Evolutionary conservation across 768 basidiomycete species (phyloP).

Genomic region (Russula emetica): DNA sequence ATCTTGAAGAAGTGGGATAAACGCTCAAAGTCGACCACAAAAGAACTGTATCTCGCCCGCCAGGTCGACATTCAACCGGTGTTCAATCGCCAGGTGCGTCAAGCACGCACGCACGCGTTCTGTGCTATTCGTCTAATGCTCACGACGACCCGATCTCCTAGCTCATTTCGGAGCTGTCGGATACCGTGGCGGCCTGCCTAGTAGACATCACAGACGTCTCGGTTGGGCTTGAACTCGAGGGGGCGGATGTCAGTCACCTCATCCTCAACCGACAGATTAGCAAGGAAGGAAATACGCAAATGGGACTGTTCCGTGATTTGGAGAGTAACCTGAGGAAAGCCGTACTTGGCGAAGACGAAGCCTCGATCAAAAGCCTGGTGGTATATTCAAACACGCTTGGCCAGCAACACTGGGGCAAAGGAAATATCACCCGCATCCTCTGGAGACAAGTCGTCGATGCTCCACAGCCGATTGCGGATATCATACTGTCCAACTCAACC

Average conservation of each 20-base stretch:
- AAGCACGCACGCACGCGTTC: neutral
- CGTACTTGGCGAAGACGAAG: conserved; percentile 55
- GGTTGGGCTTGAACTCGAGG: conserved; percentile 73
- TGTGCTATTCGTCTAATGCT: neutral
- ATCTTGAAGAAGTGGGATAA: conserved; percentile 99
- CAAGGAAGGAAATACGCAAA: conserved; percentile 53
- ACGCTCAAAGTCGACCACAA: conserved; percentile 89
- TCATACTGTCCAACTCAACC: conserved; percentile 64
- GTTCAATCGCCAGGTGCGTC: conserved; percentile 86
- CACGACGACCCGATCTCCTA: conserved; percentile 32
- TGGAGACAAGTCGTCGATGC: conserved; percentile 92
- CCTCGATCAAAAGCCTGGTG: conserved; percentile 64
- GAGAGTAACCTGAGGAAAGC: conserved; percentile 84
- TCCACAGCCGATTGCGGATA: conserved; percentile 62
- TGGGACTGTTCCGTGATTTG: conserved; percentile 80
- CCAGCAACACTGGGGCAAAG: conserved; percentile 54
- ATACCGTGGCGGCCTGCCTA: conserved; percentile 82
- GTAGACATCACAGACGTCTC: conserved; percentile 74
- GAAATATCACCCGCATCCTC: conserved; percentile 82
- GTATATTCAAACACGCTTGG: conserved; percentile 63
- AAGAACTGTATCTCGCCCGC: conserved; percentile 90
- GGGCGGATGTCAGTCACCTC: conserved; percentile 63
- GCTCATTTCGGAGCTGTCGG: conserved; percentile 93
- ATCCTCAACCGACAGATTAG: conserved; percentile 69
- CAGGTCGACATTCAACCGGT: conserved; percentile 99